Evolutionary conservation across 805 yeast genomes (phyloP).

Genomic region (Lachancea quebecensis): DNA sequence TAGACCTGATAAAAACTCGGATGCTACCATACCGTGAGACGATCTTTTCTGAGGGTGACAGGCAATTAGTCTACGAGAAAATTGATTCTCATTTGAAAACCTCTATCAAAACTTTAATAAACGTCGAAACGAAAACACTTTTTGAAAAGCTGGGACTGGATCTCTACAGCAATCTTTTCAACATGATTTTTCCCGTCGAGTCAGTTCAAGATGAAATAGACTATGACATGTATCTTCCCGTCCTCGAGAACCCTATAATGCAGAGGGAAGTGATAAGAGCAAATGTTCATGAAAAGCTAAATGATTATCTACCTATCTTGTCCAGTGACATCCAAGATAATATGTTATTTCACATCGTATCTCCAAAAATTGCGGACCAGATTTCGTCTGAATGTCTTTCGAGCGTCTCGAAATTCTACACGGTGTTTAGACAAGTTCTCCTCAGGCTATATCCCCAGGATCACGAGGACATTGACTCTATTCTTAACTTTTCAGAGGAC

Average conservation of each 20-base stretch:
- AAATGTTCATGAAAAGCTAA: constrained; percentile 40
- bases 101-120: constrained; percentile 30
- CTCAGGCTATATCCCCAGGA: constrained; percentile 30
- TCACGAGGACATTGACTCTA: constrained; percentile 12
- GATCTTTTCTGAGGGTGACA: constrained; percentile 32
- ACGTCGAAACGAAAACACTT: constrained; percentile 41
- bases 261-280: constrained; percentile 39
- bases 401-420: constrained; percentile 39
- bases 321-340: constrained; percentile 53
- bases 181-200: constrained; percentile 62
- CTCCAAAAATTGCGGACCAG: constrained; percentile 55
- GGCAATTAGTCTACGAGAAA: constrained; percentile 13
- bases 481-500: constrained; percentile 24
- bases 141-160: constrained; percentile 47
- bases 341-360: constrained; percentile 48
- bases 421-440: constrained; percentile 33
- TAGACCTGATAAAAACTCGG: constrained; percentile 54
- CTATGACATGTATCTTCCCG: constrained; percentile 56
- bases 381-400: constrained; percentile 45
- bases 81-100: constrained; percentile 32
- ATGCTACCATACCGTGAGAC: constrained; percentile 33
- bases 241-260: constrained; percentile 48
- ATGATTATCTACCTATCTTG: constrained; percentile 45
- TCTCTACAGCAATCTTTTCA: constrained; percentile 56
- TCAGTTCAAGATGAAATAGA: constrained; percentile 47